Evolutionary conservation across 192 early-diverging fungal genomes (phyloP), one percentile per base, ranked within the genome.

Genomic region (Coemansia sp.): DNA sequence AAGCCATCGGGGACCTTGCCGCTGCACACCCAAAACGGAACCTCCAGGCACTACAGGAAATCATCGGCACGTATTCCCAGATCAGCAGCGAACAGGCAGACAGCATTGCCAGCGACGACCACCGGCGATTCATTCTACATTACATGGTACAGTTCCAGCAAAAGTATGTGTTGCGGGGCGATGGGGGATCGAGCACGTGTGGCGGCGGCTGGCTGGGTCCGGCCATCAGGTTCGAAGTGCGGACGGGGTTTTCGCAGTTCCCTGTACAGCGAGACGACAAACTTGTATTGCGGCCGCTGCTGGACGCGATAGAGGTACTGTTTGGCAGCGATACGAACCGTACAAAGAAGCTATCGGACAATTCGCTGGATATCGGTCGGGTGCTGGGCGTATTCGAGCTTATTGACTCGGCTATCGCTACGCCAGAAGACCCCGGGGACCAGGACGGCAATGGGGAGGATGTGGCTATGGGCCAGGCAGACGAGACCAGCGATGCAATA

Each of bases 181-280:
- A n/a, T n/a, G n/a, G n/a, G n/a, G n/a, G n/a, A n/a, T n/a, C n/a
- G n/a, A n/a, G n/a, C n/a, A n/a, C n/a, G n/a, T n/a, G n/a, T n/a
- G 17, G 39, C 29, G 28, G 23, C 17, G 38, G n/a, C 10, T 72
- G 68, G 68, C 44, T 72, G 21, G 40, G 53, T 10, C 32, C 29
- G 1, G 62, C 62, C 8, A 55, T 72, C 5, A 22, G 39, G 14
- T 65, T 60, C 36, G 68, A 72, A 37, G 64, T 72, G 68, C 68
- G 44, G 19, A 42, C 47, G 10, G 53, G 47, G 43, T 72, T 64
- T 17, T 72, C 68, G 2, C 47, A 28, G 18, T 64, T 72, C 8
- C 21, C 45, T 4, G 56, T 63, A 9, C 23, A 36, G 16, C 31
- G 29, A 8, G 61, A 55, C n/a, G 61, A 56, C 2, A 21, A 16